Percentiles rank a stretch among this genome's conserved stretches.
Evolutionary conservation across 2,329 filamentous ascomycete genomes (phyloP).

Genomic region (Elsinoe fawcettii): DNA sequence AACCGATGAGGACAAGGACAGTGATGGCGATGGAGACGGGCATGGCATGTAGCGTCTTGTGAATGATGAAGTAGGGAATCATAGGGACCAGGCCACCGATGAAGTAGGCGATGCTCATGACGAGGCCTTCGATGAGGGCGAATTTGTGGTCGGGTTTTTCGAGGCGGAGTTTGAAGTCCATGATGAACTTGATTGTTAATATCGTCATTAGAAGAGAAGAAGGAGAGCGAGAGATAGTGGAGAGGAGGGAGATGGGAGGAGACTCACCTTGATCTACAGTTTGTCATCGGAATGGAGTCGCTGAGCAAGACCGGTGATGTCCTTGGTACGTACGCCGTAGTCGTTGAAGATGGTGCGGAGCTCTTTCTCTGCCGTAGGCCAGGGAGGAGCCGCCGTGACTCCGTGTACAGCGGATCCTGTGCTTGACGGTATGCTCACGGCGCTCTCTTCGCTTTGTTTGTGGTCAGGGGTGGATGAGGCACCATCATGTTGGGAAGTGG

Average conservation of each 20-base stretch:
- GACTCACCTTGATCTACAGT: constrained; percentile 38
- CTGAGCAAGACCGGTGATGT: constrained; percentile 42
- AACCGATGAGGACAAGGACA: constrained; percentile 41
- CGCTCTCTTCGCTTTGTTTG: constrained; percentile 22
- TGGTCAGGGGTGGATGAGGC: not conserved
- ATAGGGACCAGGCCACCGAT: constrained; percentile 39
- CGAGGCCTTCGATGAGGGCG: constrained; percentile 41
- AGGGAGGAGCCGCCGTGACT: not conserved
- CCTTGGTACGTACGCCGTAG: constrained; percentile 42
- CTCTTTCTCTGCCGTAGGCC: constrained; percentile 20
- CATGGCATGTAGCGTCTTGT: constrained; percentile 34
- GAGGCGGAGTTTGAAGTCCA: constrained; percentile 50
- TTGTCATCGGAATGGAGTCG: constrained; percentile 43
- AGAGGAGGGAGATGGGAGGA: not conserved
- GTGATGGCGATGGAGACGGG: constrained; percentile 47
- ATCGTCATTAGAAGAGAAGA: too few relatives aligned
- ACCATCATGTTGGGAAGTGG: not conserved
- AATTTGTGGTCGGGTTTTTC: constrained; percentile 35
- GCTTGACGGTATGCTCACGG: constrained; percentile 27
- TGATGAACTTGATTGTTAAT: constrained; percentile 41
- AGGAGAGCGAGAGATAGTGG: not conserved
- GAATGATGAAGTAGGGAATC: constrained; percentile 44
- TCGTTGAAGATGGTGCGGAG: constrained; percentile 41
- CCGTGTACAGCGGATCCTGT: not conserved
- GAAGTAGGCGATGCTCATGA: constrained; percentile 34